phyloP scores from a whole-genome alignment of 345 rosid genomes.

The Salix caprea region DNA sequence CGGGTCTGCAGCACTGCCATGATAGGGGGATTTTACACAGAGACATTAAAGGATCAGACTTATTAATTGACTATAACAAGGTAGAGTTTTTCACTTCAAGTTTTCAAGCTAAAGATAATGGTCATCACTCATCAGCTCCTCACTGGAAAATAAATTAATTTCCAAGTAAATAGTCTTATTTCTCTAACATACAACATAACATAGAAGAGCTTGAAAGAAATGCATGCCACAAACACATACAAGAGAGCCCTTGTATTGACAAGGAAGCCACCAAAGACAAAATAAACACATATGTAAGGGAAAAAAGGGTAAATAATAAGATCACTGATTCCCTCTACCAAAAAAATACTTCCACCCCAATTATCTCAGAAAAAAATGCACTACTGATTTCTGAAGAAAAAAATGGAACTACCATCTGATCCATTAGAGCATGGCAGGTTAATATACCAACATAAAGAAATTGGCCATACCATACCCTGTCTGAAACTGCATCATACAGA shows the following conservation, averaged over 20 bases:
- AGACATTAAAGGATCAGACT: conserved; percentile 48
- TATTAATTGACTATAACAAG: not conserved
- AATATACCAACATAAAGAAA: not conserved
- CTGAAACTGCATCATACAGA: conserved; percentile 24
- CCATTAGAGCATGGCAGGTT: not conserved
- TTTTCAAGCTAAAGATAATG: not conserved
- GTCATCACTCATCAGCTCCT: not conserved
- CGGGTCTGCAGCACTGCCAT: conserved; percentile 80
- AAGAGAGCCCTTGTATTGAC: not conserved
- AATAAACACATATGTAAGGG: not conserved
- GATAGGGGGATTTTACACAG: conserved; percentile 77
- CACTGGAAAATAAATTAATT: not conserved
- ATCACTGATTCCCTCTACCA: not conserved
- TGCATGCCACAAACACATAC: not conserved
- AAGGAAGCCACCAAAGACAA: not conserved
- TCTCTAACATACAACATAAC: not conserved
- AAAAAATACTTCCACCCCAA: not conserved
- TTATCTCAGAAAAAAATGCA: not conserved
- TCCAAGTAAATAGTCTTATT: not conserved
- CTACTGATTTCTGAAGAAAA: not conserved
- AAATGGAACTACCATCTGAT: not conserved
- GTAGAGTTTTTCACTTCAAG: not conserved
- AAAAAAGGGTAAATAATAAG: not conserved
- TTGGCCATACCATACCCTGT: conserved; percentile 34
- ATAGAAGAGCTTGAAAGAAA: not conserved